Evolutionary conservation across 2,329 filamentous ascomycete species (phyloP), one percentile per base, ranked within the genome.

Genomic region (Fusarium longipes): DNA sequence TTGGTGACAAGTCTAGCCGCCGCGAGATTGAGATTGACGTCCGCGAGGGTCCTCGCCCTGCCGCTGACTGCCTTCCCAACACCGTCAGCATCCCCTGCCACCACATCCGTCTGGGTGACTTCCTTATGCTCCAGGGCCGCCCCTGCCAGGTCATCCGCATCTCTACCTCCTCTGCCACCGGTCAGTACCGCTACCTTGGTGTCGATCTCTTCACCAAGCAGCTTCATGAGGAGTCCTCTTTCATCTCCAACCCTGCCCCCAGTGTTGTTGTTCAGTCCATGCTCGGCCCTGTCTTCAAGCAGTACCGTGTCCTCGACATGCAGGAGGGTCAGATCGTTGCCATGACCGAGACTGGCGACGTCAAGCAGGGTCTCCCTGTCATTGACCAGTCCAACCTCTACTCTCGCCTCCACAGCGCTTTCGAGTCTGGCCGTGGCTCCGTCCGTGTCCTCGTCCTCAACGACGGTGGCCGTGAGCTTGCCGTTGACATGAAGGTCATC

Each of bases 151-250:
- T 99, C 82, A 99, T 99, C 87, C 95, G 95, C 81, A 97, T 99
- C 90, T 97, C 93, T 74, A 97, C 94, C 83, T 98, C 95, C 59
- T 88, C 93, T 73, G 95, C 97, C 86, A 99, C 96, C 67, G 96
- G 96, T 81, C 96, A 99, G 89, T 95, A 99, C 91, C 93, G 96
- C 80, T 99, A 98, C 89, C 92, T 99, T 70, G 96, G 96, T 89
- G 96, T 99, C 74, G 96, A 99, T 83, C 92, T 99, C 78, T 99
- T 99, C 93, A 97, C 94, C 87, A 97, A 97, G 89, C 93, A 98
- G 86, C 89, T 99, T 72, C 93, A 98, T 79, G 96, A 99, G 86
- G 96, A 99, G 91, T 97, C 93, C 58, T 95, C 91, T 76, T 97
- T 97, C 85, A 90, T 98, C 84, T 94, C 93, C 83, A 96, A 97